Conservation (phyloP, 2,329 filamentous ascomycete genomes). For the Cladosporium phlei region DNA sequence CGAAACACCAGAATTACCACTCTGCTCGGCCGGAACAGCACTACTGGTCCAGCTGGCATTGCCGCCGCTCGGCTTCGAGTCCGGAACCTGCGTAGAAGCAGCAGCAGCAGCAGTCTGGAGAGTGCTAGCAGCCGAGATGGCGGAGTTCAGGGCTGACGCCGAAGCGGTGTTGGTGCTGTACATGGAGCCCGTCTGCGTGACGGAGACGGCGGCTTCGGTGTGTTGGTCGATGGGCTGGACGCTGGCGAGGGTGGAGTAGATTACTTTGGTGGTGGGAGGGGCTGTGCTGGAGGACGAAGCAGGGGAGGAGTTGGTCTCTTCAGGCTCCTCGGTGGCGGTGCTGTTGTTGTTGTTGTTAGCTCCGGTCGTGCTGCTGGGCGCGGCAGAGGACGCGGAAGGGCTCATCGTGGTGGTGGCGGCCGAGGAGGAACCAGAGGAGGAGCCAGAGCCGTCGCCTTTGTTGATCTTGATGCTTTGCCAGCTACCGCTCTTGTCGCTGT, state of each 20-base stretch:
- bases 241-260: conserved; percentile 19
- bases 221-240: conserved; percentile 20
- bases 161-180: conserved; percentile 26
- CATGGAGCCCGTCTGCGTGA: conserved; percentile 23
- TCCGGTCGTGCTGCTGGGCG: conserved; percentile 17
- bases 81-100: background rate
- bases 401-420: conserved; percentile 19
- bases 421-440: conserved; percentile 12
- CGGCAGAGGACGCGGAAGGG: conserved; percentile 25
- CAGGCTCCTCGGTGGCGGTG: conserved; percentile 20
- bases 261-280: conserved; percentile 22
- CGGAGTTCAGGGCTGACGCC: conserved; percentile 22
- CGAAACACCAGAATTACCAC: conserved; percentile 15
- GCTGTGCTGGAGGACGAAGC: no score
- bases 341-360: conserved; percentile 17
- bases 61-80: conserved; percentile 4
- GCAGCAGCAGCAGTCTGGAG: conserved; percentile 16
- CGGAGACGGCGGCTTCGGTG: conserved; percentile 19
- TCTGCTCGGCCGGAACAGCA: conserved; percentile 13
- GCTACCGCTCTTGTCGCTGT: conserved; percentile 44
- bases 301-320: no score
- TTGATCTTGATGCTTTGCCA: conserved; percentile 47
- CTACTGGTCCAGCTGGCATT: conserved; percentile 4
- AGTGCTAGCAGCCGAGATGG: conserved; percentile 12
- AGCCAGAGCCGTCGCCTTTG: conserved; percentile 15